phyloP scores from a whole-genome alignment of 192 early-diverging fungal species.

The Chytriomyces sp. region DNA sequence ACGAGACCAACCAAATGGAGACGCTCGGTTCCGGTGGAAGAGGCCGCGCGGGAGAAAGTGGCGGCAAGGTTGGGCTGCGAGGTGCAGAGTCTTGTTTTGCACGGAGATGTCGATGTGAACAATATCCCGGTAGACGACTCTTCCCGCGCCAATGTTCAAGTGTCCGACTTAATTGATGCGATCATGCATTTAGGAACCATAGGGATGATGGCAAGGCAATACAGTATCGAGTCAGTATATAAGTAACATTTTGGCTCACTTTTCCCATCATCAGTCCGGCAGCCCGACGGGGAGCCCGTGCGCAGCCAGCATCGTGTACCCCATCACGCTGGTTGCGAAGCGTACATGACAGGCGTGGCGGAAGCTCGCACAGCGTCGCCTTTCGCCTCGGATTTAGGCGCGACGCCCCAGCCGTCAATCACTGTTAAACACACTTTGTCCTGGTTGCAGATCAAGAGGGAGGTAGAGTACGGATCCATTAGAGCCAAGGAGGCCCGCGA shows the following conservation, averaged over 20 bases:
- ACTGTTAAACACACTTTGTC: conserved; percentile 81
- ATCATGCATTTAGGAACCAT: too few species aligned
- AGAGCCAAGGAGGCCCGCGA: not conserved
- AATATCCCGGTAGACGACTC: conserved; percentile 99
- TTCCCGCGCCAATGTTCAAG: conserved; percentile 98
- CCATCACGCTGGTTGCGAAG: conserved; percentile 64
- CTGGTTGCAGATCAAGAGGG: not conserved
- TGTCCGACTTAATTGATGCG: conserved; percentile 98
- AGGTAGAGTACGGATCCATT: not conserved
- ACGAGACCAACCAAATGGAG: conserved; percentile 93
- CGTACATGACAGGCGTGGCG: conserved; percentile 90
- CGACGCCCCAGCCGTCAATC: conserved; percentile 99
- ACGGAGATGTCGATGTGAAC: conserved; percentile 95
- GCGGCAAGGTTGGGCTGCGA: conserved; percentile 71
- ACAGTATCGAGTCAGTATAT: conserved; percentile 72
- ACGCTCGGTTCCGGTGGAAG: conserved; percentile 72
- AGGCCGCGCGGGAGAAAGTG: conserved; percentile 86
- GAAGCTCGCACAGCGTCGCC: conserved; percentile 95
- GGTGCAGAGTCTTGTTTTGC: conserved; percentile 81
- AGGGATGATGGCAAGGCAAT: not conserved
- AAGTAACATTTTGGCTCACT: too few species aligned
- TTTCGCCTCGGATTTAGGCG: conserved; percentile 56
- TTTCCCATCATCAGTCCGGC: conserved; percentile 99
- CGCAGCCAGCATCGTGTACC: conserved; percentile 80
- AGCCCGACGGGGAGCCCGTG: conserved; percentile 95